Percentiles rank a stretch among this genome's conserved stretches.
Evolutionary conservation across 1,139 yeast species (phyloP).

Genomic region (Yamadazyma triangularis): DNA sequence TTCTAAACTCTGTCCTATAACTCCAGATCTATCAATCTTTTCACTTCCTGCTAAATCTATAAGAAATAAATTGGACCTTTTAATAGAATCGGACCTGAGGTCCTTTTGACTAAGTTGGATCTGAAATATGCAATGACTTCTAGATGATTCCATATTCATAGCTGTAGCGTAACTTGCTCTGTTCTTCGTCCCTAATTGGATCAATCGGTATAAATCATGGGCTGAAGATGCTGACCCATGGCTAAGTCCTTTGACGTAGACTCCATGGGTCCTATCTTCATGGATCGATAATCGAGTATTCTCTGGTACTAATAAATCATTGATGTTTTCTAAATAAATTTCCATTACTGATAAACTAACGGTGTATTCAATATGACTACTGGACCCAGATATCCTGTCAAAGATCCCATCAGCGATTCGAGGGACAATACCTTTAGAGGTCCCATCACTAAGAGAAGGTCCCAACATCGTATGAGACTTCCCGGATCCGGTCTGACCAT

Average conservation of each 20-base stretch:
- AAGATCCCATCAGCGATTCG: conserved; percentile 68
- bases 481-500: conserved; percentile 90
- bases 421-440: conserved; percentile 60
- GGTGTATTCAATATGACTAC: conserved; percentile 57
- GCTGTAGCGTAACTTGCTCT: conserved; percentile 61
- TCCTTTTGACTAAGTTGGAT: conserved; percentile 60
- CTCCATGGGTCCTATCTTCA: conserved; percentile 63
- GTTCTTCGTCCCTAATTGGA: conserved; percentile 51
- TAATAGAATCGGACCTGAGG: conserved; percentile 50
- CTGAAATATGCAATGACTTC: conserved; percentile 81
- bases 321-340: conserved; percentile 72
- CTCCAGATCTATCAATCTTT: conserved; percentile 80
- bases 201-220: conserved; percentile 53
- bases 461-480: conserved; percentile 90
- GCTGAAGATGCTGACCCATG: conserved; percentile 57
- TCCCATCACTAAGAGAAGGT: conserved; percentile 32
- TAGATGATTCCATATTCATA: conserved; percentile 72
- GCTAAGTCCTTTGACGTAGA: conserved; percentile 65
- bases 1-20: conserved; percentile 68
- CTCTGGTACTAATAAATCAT: conserved; percentile 47
- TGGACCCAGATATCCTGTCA: conserved; percentile 44
- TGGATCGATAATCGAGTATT: conserved; percentile 48
- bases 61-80: conserved; percentile 64
- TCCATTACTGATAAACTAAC: conserved; percentile 77
- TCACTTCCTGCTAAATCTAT: conserved; percentile 92